Base-by-base conservation (phyloP, 129 eudicot species). In the Flaveria linearis region DNA sequence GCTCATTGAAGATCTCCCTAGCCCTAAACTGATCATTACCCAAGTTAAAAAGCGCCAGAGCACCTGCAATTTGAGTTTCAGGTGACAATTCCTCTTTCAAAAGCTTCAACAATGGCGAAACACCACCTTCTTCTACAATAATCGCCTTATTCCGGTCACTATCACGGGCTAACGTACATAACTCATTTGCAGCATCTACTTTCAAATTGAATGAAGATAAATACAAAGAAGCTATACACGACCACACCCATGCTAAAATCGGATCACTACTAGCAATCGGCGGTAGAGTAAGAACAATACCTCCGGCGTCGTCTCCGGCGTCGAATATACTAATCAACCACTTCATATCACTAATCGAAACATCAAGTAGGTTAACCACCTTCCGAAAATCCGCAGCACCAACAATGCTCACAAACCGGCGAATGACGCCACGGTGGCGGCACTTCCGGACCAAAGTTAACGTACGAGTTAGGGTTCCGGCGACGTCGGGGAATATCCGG, bases 71-170 rank as follows among this genome's bases (percentile, higher is more conserved):
- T 75, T 58, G 80, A 9, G 71, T 69, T 7, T 75, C 76, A 28
- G 63, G 52, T 0, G 71, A 72, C 2, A 23, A 43, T 10, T 73
- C 74, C 8, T 74, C 71, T 49, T 81, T 74, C 16, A 81, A 45
- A 43, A 81, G 75, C 64, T 81, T 81, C 22, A 81, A 30, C 65
- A 81, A 68, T 10, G 84, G 84, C 64, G 28, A 12, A 56, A 81
- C 3, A 0, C 84, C 84, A 3, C 76, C 76, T 81, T 81, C 80
- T 58, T 81, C 84, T 0, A 81, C 51, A n/a, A 81, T 81, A 4
- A 81, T 22, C 45, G 15, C 26, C 78, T 83, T 91, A 66, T 86
- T 91, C 65, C 94, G 72, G 53, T 91, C 90, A 43, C 80, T 88
- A 26, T 88, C 97, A 26, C 55, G 78, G 0, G 94, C 91, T 9